A percentile compares a stretch with the other conserved stretches of the same genome.
Evolutionary conservation across 2,329 filamentous ascomycete species (phyloP).

Genomic region (Neonectria magnoliae): DNA sequence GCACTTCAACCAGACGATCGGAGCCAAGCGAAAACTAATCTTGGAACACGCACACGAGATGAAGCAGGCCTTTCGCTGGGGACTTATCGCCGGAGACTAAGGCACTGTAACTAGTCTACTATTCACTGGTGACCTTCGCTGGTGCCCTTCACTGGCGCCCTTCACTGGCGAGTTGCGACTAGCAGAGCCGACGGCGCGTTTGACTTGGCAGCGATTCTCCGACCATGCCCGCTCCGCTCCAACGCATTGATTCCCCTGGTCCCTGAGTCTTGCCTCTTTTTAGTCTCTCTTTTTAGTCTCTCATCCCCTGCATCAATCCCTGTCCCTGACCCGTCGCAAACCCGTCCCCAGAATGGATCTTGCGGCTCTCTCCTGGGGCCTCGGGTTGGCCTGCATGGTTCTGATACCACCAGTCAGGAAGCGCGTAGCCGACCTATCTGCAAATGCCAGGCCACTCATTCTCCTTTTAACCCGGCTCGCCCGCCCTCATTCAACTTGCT

Average conservation of each 20-base stretch:
- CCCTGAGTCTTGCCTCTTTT: conserved; percentile 20
- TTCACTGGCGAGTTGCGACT: neutral
- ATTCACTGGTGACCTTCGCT: neutral
- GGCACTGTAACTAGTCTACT: neutral
- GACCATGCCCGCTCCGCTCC: conserved; percentile 25
- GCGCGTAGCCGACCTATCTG: conserved; percentile 18
- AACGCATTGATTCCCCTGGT: conserved; percentile 33
- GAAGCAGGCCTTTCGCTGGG: neutral
- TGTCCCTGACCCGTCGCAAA: conserved; percentile 28
- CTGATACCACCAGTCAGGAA: conserved; percentile 37
- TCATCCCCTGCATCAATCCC: conserved; percentile 34
- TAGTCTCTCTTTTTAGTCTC: conserved; percentile 14
- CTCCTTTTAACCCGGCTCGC: conserved; percentile 40
- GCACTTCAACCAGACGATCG: neutral
- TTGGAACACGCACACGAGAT: conserved; percentile 7
- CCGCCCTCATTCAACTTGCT: conserved; percentile 35
- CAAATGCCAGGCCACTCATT: conserved; percentile 25
- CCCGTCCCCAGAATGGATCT: conserved; percentile 43
- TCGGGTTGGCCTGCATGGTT: conserved; percentile 29
- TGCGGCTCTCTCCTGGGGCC: conserved; percentile 40
- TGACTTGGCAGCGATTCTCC: conserved; percentile 41
- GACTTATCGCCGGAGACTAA: neutral
- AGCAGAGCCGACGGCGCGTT: conserved; percentile 25
- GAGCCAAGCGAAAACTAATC: conserved; percentile 12
- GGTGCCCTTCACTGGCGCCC: neutral